Conservation (phyloP, 805 yeast species). For the Kuraishia molischiana region DNA sequence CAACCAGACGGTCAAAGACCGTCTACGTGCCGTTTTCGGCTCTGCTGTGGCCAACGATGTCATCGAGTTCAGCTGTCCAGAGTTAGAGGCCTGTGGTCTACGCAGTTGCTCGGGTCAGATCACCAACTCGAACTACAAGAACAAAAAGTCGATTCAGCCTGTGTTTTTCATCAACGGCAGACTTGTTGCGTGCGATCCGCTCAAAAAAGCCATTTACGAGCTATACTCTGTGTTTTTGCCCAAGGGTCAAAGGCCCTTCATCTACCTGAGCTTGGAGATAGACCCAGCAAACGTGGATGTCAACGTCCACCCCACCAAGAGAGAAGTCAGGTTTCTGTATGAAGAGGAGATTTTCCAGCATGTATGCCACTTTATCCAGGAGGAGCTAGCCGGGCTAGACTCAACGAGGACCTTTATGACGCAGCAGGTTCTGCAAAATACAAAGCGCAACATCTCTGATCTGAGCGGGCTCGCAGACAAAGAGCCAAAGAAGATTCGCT, state of each 20-base stretch:
- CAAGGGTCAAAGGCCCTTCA: slow-evolving; percentile 67
- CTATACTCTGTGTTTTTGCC: slow-evolving; percentile 64
- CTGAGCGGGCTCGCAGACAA: neutral
- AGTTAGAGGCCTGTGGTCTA: slow-evolving; percentile 38
- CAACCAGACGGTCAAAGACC: slow-evolving; percentile 41
- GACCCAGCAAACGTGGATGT: slow-evolving; percentile 74
- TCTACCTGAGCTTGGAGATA: slow-evolving; percentile 63
- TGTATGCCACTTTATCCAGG: slow-evolving; percentile 41
- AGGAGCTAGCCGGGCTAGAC: slow-evolving; percentile 45
- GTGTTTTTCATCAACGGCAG: slow-evolving; percentile 82
- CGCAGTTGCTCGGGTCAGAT: slow-evolving; percentile 45
- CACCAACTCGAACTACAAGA: slow-evolving; percentile 61
- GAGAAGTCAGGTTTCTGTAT: slow-evolving; percentile 77
- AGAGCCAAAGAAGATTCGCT: neutral
- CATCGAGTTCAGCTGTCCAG: slow-evolving; percentile 31
- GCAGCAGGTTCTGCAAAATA: slow-evolving; percentile 41
- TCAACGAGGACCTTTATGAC: slow-evolving; percentile 59
- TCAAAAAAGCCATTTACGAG: slow-evolving; percentile 56
- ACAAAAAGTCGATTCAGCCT: slow-evolving; percentile 56
- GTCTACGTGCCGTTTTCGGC: slow-evolving; percentile 71
- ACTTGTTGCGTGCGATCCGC: slow-evolving; percentile 73
- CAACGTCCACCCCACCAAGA: slow-evolving; percentile 91
- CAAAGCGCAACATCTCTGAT: slow-evolving; percentile 15
- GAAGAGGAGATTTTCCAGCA: slow-evolving; percentile 78
- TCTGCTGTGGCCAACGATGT: slow-evolving; percentile 56